Conservation (phyloP, 2,329 filamentous ascomycete species). For the Talaromyces amestolkiae region DNA sequence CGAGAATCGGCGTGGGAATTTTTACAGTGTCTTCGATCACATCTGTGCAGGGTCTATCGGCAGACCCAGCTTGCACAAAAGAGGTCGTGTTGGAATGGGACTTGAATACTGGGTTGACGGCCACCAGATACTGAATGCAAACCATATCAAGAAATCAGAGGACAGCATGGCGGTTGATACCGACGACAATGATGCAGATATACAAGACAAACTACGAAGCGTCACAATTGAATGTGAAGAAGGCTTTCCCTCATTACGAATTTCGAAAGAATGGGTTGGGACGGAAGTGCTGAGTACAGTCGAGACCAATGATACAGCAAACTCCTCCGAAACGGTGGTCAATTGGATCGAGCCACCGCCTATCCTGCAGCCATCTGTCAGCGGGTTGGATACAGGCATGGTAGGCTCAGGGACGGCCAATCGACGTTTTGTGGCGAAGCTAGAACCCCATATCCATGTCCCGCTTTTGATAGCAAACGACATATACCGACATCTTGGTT, state of each 20-base stretch:
- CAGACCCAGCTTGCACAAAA: constrained; percentile 42
- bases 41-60: constrained; percentile 43
- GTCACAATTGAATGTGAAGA: constrained; percentile 46
- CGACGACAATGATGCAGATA: constrained; percentile 22
- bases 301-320: constrained; percentile 2
- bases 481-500: constrained; percentile 41
- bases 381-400: constrained; percentile 39
- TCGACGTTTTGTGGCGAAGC: constrained; percentile 44
- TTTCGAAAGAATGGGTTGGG: constrained; percentile 46
- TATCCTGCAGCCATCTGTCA: constrained; percentile 32
- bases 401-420: constrained; percentile 39
- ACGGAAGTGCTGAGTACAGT: constrained; percentile 32
- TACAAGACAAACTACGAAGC: constrained; percentile 32
- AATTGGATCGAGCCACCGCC: constrained; percentile 42
- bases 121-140: constrained; percentile 34
- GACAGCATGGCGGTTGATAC: constrained; percentile 33
- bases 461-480: constrained; percentile 42
- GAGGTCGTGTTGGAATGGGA: constrained; percentile 39
- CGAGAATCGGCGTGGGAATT: constrained; percentile 35
- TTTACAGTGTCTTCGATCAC: constrained; percentile 35
- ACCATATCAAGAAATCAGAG: constrained; percentile 28
- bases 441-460: constrained; percentile 44
- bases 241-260: constrained; percentile 44
- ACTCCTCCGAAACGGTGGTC: constrained; percentile 19
- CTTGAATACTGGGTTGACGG: constrained; percentile 45